Evolutionary conservation across 805 yeast species (phyloP).

Genomic region (Starmerella etchellsii): DNA sequence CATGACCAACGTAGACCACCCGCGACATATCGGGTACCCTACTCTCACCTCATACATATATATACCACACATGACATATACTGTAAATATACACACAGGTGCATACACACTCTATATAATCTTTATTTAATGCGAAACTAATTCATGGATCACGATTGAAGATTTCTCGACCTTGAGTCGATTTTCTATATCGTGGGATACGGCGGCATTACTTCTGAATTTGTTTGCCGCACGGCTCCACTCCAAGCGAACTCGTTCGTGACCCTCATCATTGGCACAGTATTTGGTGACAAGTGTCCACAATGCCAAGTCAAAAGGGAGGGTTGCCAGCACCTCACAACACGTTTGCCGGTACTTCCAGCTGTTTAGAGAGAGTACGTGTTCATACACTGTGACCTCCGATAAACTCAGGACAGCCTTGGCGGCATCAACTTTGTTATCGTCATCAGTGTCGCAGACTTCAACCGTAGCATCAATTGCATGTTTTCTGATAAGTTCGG

Average conservation of each 20-base stretch:
- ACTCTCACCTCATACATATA: too few relatives aligned
- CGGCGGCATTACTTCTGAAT: slow-evolving; percentile 4
- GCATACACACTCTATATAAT: not conserved
- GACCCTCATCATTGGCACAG: slow-evolving; percentile 14
- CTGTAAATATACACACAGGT: too few relatives aligned
- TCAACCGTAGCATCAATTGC: not conserved
- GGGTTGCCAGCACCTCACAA: slow-evolving; percentile 30
- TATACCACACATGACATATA: too few relatives aligned
- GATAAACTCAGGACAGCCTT: slow-evolving; percentile 5
- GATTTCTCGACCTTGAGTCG: slow-evolving; percentile 3
- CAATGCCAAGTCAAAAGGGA: slow-evolving; percentile 5
- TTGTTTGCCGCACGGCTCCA: slow-evolving; percentile 31
- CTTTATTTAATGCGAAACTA: not conserved
- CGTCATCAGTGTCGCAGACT: slow-evolving; percentile 20
- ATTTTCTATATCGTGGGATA: not conserved
- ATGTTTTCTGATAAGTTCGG: not conserved
- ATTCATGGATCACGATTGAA: not conserved
- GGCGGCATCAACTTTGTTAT: slow-evolving; percentile 13
- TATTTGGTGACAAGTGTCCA: slow-evolving; percentile 12
- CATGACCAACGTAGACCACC: slow-evolving; percentile 67
- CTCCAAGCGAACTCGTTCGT: slow-evolving; percentile 48
- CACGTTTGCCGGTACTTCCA: slow-evolving; percentile 49
- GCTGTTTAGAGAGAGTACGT: slow-evolving; percentile 28
- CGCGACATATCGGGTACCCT: too few relatives aligned
- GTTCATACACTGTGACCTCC: slow-evolving; percentile 1